Conservation (phyloP, 441 rosid species). For the Corymbia citriodora region DNA sequence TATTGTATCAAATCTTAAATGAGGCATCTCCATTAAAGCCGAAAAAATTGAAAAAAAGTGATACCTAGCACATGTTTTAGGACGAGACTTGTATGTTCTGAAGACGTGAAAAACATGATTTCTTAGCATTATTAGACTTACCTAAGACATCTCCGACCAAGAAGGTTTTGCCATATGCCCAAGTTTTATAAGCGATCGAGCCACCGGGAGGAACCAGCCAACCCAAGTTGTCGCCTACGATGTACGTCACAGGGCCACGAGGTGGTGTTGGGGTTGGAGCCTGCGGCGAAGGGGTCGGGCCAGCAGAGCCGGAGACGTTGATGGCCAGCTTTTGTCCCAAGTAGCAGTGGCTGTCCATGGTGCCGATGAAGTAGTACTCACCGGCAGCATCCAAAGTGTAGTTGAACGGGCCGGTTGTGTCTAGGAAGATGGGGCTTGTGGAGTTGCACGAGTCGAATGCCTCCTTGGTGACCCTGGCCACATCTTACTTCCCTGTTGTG, state of each 20-base stretch:
- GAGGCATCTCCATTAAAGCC: neutral
- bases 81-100: neutral
- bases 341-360: neutral
- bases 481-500: neutral
- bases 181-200: neutral
- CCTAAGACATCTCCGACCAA: slow-evolving; percentile 9
- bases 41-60: neutral
- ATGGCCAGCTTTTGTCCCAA: neutral
- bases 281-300: neutral
- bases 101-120: neutral
- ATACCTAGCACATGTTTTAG: neutral
- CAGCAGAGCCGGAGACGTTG: neutral
- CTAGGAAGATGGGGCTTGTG: slow-evolving; percentile 2
- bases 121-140: neutral
- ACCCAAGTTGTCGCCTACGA: slow-evolving; percentile 1
- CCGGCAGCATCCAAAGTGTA: slow-evolving; percentile 1
- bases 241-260: neutral
- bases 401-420: neutral
- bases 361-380: slow-evolving; percentile 5
- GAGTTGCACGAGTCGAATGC: slow-evolving; percentile 3
- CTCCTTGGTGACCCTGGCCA: slow-evolving; percentile 1
- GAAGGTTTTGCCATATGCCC: slow-evolving; percentile 9
- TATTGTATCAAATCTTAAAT: neutral
- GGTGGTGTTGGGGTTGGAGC: neutral
- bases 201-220: slow-evolving; percentile 10